Base-by-base conservation (phyloP, 352 stramenopile genomes). In the Phytophthora hybrid region DNA sequence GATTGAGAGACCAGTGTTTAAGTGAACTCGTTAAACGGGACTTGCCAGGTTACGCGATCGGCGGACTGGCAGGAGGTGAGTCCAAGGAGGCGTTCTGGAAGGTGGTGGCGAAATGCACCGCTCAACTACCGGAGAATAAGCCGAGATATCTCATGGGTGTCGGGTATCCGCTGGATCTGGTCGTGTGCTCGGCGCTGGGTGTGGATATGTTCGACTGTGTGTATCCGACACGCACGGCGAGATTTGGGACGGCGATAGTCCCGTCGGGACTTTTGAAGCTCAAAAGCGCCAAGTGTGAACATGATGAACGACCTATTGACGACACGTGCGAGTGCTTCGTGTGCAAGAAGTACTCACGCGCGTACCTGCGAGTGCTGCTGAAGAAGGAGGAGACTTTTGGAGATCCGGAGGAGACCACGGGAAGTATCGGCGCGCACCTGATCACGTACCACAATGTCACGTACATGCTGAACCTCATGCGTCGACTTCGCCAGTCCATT, bases 191-290 rank as follows among this genome's bases (percentile, higher is more conserved):
- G 23, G 96, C 94, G 6, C 79, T 99, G 5, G 97, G 97, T 29
- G 97, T 99, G 5, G 97, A 99, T 78, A 99, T 99, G 97, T 97
- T 92, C 63, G 98, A 99, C 87, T 99, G 97, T 79, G 97, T 99
- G 9, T 99, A 98, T 82, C 97, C 97, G 6, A 99, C 97, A 51
- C 87, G 97, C 39, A 99, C 97, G 31, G 98, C 94, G 37, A 78
- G 97, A 21, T 99, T 99, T 79, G 97, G 97, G 26, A 98, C 98
- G 2, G 97, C 97, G 10, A 89, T 99, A 66, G 79, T 88, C 46
- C 76, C 79, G 4, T 83, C 76, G 9, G 91, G 91, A 7, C 67
- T 93, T 54, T 73, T 96, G 16, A 94, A 93, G 57, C 74, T 97
- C 61, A 92, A 92, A 49, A 73, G 66, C 5, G 77, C 82, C 29